These are phyloP conservation scores for Jimgerdemannia flammicorona DNA, from an alignment of 192 early-diverging fungal genomes.

Conservation along the genomic window DNA sequence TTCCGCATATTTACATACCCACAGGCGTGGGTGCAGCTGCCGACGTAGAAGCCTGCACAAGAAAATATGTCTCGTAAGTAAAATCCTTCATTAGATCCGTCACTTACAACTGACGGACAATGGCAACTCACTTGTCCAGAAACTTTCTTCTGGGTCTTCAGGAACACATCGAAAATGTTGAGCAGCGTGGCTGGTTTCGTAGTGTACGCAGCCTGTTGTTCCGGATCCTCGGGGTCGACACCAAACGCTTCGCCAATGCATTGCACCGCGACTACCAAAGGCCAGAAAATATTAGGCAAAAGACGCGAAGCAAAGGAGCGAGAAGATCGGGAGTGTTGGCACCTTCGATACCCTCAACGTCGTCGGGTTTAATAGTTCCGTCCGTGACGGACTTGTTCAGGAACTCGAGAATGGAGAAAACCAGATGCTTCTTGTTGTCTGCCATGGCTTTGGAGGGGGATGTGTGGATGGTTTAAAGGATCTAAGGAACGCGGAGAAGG, in stretches of 20 bases:
- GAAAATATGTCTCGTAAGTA: not conserved
- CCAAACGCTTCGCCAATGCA: conserved; percentile 95
- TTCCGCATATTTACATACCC: conserved; percentile 4
- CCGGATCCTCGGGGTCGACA: conserved; percentile 69
- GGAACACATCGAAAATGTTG: conserved; percentile 88
- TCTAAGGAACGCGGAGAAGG: too few relatives aligned
- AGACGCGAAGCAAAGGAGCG: too few relatives aligned
- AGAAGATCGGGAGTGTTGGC: conserved; percentile 10
- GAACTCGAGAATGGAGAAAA: conserved; percentile 83
- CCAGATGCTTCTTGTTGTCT: conserved; percentile 70
- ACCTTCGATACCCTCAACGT: conserved; percentile 81
- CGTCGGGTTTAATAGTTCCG: conserved; percentile 70
- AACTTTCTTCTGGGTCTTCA: conserved; percentile 75
- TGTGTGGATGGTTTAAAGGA: too few relatives aligned
- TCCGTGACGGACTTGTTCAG: conserved; percentile 63
- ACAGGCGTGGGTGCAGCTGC: conserved; percentile 4
- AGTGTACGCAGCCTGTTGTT: conserved; percentile 60
- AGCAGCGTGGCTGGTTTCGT: conserved; percentile 84
- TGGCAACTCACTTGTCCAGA: conserved; percentile 32
- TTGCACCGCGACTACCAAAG: conserved; percentile 76
- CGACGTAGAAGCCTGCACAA: not conserved
- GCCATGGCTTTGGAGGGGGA: too few relatives aligned
- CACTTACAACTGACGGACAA: not conserved
- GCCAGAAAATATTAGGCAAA: not conserved
- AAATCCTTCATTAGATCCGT: not conserved